Evolutionary conservation across 345 rosid species (phyloP).

Genomic region (Stellera chamaejasme): DNA sequence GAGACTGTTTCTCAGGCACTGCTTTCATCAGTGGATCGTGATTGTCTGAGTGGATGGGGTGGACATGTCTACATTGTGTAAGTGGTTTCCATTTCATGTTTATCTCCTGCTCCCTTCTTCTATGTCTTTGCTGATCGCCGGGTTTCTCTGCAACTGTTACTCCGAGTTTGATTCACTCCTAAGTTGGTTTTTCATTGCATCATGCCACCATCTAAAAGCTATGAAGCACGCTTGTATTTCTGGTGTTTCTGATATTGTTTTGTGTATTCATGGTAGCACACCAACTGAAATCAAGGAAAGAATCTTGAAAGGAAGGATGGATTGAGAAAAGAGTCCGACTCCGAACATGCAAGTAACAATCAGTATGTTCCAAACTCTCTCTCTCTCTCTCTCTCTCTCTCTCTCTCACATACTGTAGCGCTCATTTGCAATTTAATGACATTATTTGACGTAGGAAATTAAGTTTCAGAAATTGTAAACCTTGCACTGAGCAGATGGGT

Average conservation of each 20-base stretch:
- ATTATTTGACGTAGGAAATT: too few species aligned
- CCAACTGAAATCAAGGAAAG: conserved; percentile 77
- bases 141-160: background rate
- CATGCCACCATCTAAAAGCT: too few species aligned
- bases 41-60: conserved; percentile 99
- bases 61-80: conserved; percentile 96
- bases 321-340: conserved; percentile 23
- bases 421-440: too few species aligned
- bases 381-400: too few species aligned
- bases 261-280: conserved; percentile 42
- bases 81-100: conserved; percentile 20
- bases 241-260: background rate
- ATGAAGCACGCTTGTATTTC: background rate
- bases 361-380: too few species aligned
- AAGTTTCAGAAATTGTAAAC: too few species aligned
- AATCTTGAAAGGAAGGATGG: conserved; percentile 98
- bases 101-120: background rate
- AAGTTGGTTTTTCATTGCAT: too few species aligned
- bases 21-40: conserved; percentile 84
- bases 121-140: background rate
- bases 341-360: too few species aligned
- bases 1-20: conserved; percentile 91
- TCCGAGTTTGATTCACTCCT: background rate
- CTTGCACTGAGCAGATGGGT: too few species aligned
- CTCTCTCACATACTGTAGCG: too few species aligned